Evolutionary conservation across 495 filamentous ascomycete genomes (phyloP).

Genomic region (Penicillium egyptiacum): DNA sequence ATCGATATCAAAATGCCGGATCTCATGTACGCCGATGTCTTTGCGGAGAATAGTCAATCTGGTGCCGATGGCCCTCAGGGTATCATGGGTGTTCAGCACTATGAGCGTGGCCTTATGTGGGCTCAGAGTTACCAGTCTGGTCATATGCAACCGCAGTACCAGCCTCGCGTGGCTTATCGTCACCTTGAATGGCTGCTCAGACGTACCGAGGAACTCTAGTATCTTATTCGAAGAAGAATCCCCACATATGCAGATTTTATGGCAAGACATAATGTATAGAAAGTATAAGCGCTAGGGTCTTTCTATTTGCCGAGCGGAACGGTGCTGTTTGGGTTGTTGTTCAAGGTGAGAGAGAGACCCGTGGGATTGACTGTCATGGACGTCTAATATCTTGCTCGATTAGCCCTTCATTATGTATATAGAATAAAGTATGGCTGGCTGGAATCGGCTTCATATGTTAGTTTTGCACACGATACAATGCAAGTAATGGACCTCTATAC

Average conservation of each 20-base stretch:
- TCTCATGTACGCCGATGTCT: conserved; percentile 34
- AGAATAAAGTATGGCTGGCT: neutral
- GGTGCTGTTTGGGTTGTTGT: too few relatives aligned
- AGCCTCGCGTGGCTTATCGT: conserved; percentile 63
- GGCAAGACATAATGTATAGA: neutral
- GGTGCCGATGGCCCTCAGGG: conserved; percentile 46
- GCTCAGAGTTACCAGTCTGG: conserved; percentile 59
- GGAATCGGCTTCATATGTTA: neutral
- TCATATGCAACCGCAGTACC: conserved; percentile 67
- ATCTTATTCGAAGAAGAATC: neutral
- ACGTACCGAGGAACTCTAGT: conserved; percentile 44
- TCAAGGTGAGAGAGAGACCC: too few relatives aligned
- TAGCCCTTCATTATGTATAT: neutral
- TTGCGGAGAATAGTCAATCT: conserved; percentile 30
- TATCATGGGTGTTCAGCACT: conserved; percentile 61
- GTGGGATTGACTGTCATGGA: neutral
- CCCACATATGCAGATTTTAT: neutral
- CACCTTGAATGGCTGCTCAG: conserved; percentile 70
- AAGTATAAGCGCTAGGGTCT: neutral
- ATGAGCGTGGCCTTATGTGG: conserved; percentile 72
- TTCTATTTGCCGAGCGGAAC: too few relatives aligned
- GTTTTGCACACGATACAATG: neutral
- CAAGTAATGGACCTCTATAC: neutral
- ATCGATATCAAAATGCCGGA: conserved; percentile 42
- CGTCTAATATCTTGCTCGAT: neutral